These are phyloP conservation scores for Cercospora zeae-maydis DNA, from an alignment of 2,329 filamentous ascomycete genomes.

Conservation along the genomic window DNA sequence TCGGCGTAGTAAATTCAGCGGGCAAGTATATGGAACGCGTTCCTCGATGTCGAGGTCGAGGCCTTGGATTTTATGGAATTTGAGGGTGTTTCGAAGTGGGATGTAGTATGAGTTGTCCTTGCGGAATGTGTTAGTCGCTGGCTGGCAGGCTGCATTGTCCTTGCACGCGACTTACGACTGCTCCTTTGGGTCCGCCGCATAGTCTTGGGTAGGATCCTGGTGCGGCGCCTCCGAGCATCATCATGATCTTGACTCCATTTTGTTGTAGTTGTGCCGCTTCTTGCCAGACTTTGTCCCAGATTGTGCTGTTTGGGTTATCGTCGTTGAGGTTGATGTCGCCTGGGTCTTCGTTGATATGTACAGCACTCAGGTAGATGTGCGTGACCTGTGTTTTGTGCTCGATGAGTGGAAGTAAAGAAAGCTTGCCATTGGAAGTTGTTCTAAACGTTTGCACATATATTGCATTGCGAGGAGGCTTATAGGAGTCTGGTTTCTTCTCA, in stretches of 20 bases:
- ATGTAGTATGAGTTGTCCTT: conserved; percentile 30
- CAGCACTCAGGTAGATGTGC: conserved; percentile 31
- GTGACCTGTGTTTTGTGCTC: conserved; percentile 30
- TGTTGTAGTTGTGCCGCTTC: conserved; percentile 29
- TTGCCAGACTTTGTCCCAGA: conserved; percentile 27
- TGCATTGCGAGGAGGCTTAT: conserved; percentile 21
- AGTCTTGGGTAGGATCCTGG: conserved; percentile 29
- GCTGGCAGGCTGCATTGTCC: neutral
- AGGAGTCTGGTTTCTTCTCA: conserved; percentile 18
- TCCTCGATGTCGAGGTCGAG: conserved; percentile 36
- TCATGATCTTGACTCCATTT: conserved; percentile 32
- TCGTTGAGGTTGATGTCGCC: conserved; percentile 32
- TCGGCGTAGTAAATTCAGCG: conserved; percentile 28
- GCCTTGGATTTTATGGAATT: conserved; percentile 29
- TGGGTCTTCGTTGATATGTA: conserved; percentile 31
- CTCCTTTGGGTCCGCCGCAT: conserved; percentile 24
- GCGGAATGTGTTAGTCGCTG: neutral
- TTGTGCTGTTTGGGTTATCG: conserved; percentile 24
- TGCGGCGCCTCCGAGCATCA: conserved; percentile 35
- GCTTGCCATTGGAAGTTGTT: conserved; percentile 22
- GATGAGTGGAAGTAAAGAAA: conserved; percentile 29
- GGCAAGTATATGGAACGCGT: conserved; percentile 25
- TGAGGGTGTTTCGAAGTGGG: conserved; percentile 30
- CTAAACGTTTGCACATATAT: conserved; percentile 33
- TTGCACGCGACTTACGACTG: conserved; percentile 11